Base-by-base conservation (phyloP, 139 green algal genomes). In the Micractinium sp. region DNA sequence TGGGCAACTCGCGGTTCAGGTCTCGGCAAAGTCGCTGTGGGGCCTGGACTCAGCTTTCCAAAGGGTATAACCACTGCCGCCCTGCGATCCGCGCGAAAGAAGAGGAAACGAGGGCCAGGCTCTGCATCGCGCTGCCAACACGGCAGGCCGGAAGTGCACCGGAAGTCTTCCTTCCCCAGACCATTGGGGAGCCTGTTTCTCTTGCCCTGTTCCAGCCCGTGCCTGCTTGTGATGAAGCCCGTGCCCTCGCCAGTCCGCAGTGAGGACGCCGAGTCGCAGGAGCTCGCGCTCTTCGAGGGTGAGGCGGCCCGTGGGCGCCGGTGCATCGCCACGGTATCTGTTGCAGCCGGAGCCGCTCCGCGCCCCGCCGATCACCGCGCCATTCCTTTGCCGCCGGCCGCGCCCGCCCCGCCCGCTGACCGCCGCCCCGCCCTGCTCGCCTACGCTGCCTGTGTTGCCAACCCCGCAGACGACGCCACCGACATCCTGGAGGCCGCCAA, bases 401-500 rank as follows among this genome's bases (percentile, higher is more conserved):
- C 38, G 27, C 36, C 38, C 83, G 83, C 83, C 60, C n/a, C 83
- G 38, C 20, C 81, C 61, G 36, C 61, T 27, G 39, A 15, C 29
- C 56, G 22, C 56, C 33, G 15, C 81, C 39, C 15, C 33, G 19
- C 35, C 27, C 33, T 60, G 22, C 47, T 74, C 27, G 27, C 15
- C 14, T 31, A 15, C 13, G 13, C 31, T 81, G 77, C 86, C 63
- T 23, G 20, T 25, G 20, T 71, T n/a, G 63, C 22, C 20, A 29
- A 16, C 22, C 63, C 63, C 63, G 3, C 53, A n/a, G 78, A 86
- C 77, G 86, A 90, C 63, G 77, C 86, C 77, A 71, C 53, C 74
- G 86, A 90, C 77, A 80, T 90, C 38, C 77, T 90, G 0, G 86
- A 90, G 78, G 86, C 78, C 41, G 66, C 76, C 78, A 90, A 84